Percentiles rank a stretch among this genome's conserved stretches.
phyloP scores from a whole-genome alignment of 768 basidiomycete species.

The Agrocybe chaxingu region DNA sequence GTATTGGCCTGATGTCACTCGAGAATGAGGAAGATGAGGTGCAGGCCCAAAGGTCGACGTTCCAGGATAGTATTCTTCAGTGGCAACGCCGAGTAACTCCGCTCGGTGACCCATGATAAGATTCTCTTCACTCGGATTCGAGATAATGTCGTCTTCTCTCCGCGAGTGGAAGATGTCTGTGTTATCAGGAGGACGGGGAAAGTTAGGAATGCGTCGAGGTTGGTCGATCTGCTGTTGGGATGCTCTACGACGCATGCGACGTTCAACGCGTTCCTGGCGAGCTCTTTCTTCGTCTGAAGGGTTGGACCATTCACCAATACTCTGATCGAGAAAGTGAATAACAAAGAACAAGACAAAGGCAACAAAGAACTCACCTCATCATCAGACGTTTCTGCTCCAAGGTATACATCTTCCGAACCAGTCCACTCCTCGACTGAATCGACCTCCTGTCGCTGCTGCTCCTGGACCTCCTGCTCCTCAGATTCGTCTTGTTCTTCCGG shows the following conservation, averaged over 20 bases:
- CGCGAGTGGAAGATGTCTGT: conserved; percentile 36
- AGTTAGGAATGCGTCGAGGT: conserved; percentile 73
- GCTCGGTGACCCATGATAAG: conserved; percentile 26
- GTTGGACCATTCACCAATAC: conserved; percentile 87
- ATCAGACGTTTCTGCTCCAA: conserved; percentile 50
- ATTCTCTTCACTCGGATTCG: conserved; percentile 85
- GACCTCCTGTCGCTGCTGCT: conserved; percentile 20
- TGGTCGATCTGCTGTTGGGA: conserved; percentile 47
- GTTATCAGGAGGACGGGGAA: conserved; percentile 71
- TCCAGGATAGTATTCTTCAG: conserved; percentile 41
- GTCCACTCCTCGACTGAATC: conserved; percentile 75
- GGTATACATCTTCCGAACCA: conserved; percentile 69
- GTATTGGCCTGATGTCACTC: conserved; percentile 58
- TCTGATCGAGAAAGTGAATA: conserved; percentile 38
- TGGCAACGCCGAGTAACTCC: conserved; percentile 43
- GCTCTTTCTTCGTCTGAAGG: conserved; percentile 88
- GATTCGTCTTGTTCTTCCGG: conserved; percentile 24
- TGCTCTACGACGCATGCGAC: conserved; percentile 52
- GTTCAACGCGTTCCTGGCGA: conserved; percentile 60
- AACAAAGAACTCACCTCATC: conserved; percentile 53
- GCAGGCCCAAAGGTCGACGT: conserved; percentile 29
- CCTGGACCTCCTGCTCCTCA: conserved; percentile 24
- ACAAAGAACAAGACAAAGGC: neutral
- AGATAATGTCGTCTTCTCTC: conserved; percentile 64
- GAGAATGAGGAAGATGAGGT: conserved; percentile 57